Evolutionary conservation across 768 basidiomycete genomes (phyloP).

Genomic region (Lentinus tigrinus): DNA sequence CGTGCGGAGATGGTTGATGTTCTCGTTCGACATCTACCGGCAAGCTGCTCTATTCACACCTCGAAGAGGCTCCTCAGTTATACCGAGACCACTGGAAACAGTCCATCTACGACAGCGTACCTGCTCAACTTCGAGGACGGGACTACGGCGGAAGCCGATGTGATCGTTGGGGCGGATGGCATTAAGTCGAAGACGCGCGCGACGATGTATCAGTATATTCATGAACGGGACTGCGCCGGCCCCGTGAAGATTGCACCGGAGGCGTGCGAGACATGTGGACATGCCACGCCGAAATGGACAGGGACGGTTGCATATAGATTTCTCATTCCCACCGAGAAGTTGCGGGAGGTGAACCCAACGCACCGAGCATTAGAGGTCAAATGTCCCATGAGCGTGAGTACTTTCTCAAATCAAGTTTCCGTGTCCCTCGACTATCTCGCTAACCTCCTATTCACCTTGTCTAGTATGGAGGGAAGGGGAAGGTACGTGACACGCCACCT

Average conservation of each 20-base stretch:
- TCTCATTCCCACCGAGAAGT: slow-evolving; percentile 23
- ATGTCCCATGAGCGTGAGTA: slow-evolving; percentile 12
- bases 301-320: slow-evolving; percentile 27
- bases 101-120: background rate
- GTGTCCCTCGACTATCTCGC: background rate
- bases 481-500: background rate
- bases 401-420: background rate
- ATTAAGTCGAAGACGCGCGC: slow-evolving; percentile 26
- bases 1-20: slow-evolving; percentile 27
- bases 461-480: slow-evolving; percentile 23
- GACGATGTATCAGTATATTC: slow-evolving; percentile 20
- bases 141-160: slow-evolving; percentile 21
- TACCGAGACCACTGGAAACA: slow-evolving; percentile 1
- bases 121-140: slow-evolving; percentile 24
- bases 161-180: slow-evolving; percentile 30
- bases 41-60: slow-evolving; percentile 18
- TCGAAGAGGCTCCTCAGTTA: slow-evolving; percentile 24
- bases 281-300: slow-evolving; percentile 25
- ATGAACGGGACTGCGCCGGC: slow-evolving; percentile 8
- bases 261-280: slow-evolving; percentile 10
- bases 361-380: slow-evolving; percentile 10
- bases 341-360: slow-evolving; percentile 20
- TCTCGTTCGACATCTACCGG: slow-evolving; percentile 20
- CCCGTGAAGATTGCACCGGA: background rate
- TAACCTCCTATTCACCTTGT: background rate